phyloP scores from a whole-genome alignment of 768 basidiomycete genomes.

The Tricholoma sp. region DNA sequence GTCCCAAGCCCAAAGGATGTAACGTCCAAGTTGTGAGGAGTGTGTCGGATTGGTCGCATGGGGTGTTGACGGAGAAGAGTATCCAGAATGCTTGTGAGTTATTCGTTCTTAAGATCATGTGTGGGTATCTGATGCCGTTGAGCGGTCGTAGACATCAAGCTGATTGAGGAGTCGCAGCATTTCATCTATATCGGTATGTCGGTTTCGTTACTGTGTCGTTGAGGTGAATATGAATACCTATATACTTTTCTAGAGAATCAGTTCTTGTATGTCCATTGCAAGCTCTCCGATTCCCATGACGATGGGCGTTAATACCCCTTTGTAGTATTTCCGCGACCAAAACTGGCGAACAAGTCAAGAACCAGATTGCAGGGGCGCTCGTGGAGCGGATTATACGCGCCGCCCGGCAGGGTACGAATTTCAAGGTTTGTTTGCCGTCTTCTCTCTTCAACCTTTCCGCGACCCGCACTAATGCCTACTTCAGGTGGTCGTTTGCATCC shows the following conservation, averaged over 20 bases:
- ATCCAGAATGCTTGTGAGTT: constrained; percentile 90
- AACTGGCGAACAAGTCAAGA: constrained; percentile 62
- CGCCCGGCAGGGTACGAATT: constrained; percentile 60
- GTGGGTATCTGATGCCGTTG: not conserved
- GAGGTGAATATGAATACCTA: no score
- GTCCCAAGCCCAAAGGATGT: constrained; percentile 45
- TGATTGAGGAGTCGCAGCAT: constrained; percentile 82
- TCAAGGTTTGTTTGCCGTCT: constrained; percentile 49
- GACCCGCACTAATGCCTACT: not conserved
- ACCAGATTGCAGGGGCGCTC: constrained; percentile 78
- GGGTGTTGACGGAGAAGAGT: constrained; percentile 82
- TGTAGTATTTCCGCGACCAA: constrained; percentile 73
- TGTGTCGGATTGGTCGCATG: constrained; percentile 92
- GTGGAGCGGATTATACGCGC: constrained; percentile 85
- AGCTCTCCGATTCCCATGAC: no score
- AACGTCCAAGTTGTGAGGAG: constrained; percentile 80
- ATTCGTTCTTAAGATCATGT: no score
- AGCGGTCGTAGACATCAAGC: constrained; percentile 49
- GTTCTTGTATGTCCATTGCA: constrained; percentile 61
- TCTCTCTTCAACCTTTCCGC: not conserved
- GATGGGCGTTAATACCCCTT: not conserved
- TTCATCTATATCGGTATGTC: constrained; percentile 86
- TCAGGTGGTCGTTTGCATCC: constrained; percentile 82
- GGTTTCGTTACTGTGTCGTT: not conserved
- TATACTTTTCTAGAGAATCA: constrained; percentile 54